phyloP scores from a whole-genome alignment of 1,284 basidiomycete genomes.

The Boletus austroedulis region DNA sequence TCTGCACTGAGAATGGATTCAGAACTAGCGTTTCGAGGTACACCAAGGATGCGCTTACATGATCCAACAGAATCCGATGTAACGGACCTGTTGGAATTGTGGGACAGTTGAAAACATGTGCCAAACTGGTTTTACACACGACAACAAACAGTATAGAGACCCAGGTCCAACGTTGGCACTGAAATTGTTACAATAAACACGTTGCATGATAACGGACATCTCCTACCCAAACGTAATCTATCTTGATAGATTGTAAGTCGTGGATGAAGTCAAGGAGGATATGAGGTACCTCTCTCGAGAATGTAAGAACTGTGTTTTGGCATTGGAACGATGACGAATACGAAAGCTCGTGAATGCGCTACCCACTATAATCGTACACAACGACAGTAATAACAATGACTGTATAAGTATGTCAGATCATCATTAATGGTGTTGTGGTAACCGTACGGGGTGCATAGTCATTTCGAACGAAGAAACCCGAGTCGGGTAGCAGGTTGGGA shows the following conservation, averaged over 20 bases:
- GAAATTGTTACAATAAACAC: background rate
- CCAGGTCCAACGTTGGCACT: slow-evolving; percentile 1
- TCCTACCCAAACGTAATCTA: slow-evolving; percentile 11
- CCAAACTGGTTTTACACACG: background rate
- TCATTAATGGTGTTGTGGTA: background rate
- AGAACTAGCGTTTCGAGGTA: background rate
- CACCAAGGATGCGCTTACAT: background rate
- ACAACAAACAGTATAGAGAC: slow-evolving; percentile 8
- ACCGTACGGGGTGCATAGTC: background rate
- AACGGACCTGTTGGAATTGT: slow-evolving; percentile 1
- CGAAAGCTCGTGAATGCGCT: background rate
- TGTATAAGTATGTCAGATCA: background rate
- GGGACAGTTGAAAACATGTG: background rate
- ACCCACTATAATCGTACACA: background rate
- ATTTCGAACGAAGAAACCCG: background rate
- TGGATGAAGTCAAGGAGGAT: background rate
- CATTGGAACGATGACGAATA: background rate
- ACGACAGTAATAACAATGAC: background rate
- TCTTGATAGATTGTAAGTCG: background rate
- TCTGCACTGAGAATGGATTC: background rate
- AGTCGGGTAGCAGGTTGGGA: background rate
- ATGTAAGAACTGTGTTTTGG: background rate
- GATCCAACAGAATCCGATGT: background rate
- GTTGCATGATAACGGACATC: no score
- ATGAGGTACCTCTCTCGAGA: background rate